phyloP scores from a whole-genome alignment of 768 basidiomycete genomes.

The Pseudohyphozyma bogoriensis region DNA sequence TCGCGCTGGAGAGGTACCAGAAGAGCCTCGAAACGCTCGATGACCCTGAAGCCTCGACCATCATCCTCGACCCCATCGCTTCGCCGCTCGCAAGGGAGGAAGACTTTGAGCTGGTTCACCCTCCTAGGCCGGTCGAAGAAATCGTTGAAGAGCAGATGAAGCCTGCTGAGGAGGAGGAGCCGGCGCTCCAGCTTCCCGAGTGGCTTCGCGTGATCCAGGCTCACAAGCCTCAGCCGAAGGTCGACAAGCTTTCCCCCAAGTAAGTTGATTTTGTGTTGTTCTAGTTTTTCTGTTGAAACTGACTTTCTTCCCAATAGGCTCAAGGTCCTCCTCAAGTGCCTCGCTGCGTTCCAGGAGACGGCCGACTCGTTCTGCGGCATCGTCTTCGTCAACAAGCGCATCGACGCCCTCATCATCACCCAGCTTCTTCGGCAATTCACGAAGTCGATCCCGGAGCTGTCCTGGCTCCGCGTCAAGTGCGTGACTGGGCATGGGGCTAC shows the following conservation, averaged over 20 bases:
- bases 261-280: neutral
- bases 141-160: neutral
- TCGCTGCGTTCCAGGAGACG: neutral
- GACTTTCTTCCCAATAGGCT: neutral
- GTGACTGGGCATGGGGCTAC: constrained; percentile 10
- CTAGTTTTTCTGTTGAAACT: too few relatives aligned
- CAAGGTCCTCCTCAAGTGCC: neutral
- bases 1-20: neutral
- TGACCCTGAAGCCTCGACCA: neutral
- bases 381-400: constrained; percentile 11
- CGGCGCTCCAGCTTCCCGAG: neutral
- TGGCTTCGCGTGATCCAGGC: constrained; percentile 1
- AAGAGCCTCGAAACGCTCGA: neutral
- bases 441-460: neutral
- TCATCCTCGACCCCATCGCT: too few relatives aligned
- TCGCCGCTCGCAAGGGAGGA: neutral
- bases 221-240: neutral
- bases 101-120: neutral
- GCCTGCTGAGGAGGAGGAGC: neutral
- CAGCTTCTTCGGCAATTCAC: constrained; percentile 1
- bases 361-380: constrained; percentile 8
- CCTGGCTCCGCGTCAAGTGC: constrained; percentile 8
- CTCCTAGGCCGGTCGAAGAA: neutral
- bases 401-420: constrained; percentile 4
- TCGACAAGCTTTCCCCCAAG: constrained; percentile 4